Evolutionary conservation across 352 stramenopile species (phyloP), one percentile per base, ranked within the genome.

Genomic region (Thraustochytrium sp.): DNA sequence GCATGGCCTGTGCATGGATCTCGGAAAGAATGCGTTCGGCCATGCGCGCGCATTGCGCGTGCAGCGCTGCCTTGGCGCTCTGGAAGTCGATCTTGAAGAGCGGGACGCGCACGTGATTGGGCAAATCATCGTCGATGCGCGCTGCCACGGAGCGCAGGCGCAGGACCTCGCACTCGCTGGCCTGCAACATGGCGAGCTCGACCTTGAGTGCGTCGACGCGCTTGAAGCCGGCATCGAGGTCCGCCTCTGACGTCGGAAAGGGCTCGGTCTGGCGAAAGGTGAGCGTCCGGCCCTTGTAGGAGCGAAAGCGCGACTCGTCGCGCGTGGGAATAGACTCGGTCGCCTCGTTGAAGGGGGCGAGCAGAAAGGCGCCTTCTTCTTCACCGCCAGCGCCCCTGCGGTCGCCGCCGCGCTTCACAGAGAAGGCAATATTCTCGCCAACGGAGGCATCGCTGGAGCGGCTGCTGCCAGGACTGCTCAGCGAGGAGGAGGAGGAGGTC

Each of bases 11-110:
- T 0, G 21, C 38, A 31, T 82, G 51, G 23, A 82, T 29, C 21
- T 37, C 31, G 40, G 11, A 9, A 4, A 73, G 9, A 26, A 82
- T 1, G 1, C 11, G 9, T 11, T 53, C 23, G 3, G 74, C 48
- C 48, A 82, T 65, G 4, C 37, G 8, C 37, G 23, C 29, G 38
- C 74, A 82, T 18, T 11, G n/a, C 5, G 13, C 31, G 13, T 21
- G 23, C 16, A 82, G 74, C 9, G 11, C 61, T 51, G 36, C 11
- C 56, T 82, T 82, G 37, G 74, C 74, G 21, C 26, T 11, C 11
- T 21, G 36, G 13, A 51, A 53, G n/a, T 82, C 74, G 18, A 82
- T 36, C 51, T 82, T 3, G 31, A 82, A 82, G 21, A 82, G 36
- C 18, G 74, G 74, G 8, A 82, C 34, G 31, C 29, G 34, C 4